A percentile compares a stretch with the other conserved stretches of the same genome.
Evolutionary conservation across 2,329 filamentous ascomycete genomes (phyloP).

Genomic region (Pestalotiopsis sp.): DNA sequence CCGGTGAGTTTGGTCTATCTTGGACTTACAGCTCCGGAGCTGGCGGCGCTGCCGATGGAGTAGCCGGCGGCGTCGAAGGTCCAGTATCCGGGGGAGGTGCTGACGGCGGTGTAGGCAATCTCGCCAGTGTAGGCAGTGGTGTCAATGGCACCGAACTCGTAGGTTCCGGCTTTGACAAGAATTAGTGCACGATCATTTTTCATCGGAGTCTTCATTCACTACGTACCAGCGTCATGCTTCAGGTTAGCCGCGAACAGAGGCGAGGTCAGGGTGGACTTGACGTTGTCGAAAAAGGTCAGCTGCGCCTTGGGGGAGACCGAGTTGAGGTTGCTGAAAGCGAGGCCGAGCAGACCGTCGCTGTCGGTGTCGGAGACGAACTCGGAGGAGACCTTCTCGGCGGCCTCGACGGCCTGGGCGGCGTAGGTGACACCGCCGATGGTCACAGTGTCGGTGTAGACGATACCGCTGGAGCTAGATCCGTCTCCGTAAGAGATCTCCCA

Average conservation of each 20-base stretch:
- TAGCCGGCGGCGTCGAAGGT: constrained; percentile 61
- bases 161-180: constrained; percentile 30
- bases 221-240: constrained; percentile 17
- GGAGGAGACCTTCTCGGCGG: constrained; percentile 20
- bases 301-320: constrained; percentile 18
- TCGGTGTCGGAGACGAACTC: constrained; percentile 26
- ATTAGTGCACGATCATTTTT: neutral
- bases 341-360: constrained; percentile 25
- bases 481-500: constrained; percentile 30
- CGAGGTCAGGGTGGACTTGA: constrained; percentile 19
- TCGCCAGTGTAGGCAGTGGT: constrained; percentile 56
- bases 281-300: constrained; percentile 27
- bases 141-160: constrained; percentile 54
- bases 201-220: neutral
- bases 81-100: constrained; percentile 64
- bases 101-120: constrained; percentile 59
- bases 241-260: constrained; percentile 30
- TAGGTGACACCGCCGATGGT: constrained; percentile 20
- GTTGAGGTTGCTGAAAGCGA: constrained; percentile 25
- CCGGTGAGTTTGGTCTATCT: too few species aligned
- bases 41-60: constrained; percentile 44
- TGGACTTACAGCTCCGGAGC: constrained; percentile 15
- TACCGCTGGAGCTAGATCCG: constrained; percentile 28
- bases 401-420: constrained; percentile 23
- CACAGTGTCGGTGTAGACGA: constrained; percentile 28